These are phyloP conservation scores for Cardamine chenopodiifolia DNA, from an alignment of 345 rosid genomes.

Conservation along the genomic window DNA sequence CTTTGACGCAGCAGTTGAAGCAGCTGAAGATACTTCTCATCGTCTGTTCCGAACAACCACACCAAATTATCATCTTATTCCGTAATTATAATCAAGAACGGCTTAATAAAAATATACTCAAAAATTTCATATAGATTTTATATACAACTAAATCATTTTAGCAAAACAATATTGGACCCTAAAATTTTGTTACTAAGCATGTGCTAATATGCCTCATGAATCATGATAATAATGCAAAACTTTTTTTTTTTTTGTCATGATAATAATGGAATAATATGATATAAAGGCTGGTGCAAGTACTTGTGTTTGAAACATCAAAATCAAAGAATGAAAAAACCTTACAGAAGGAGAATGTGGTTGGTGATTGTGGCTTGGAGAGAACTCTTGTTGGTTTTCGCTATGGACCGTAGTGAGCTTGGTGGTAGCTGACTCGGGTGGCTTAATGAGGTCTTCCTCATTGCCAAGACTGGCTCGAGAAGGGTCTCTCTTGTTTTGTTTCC, in stretches of 20 bases:
- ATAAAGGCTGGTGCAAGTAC: not conserved
- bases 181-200: not conserved
- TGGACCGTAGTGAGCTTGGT: constrained; percentile 38
- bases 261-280: not conserved
- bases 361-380: constrained; percentile 49
- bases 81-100: not conserved
- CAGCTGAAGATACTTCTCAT: constrained; percentile 76
- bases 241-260: no score
- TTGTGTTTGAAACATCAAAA: not conserved
- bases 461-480: constrained; percentile 92
- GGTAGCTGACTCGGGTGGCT: constrained; percentile 50
- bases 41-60: constrained; percentile 47
- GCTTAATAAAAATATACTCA: not conserved
- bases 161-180: not conserved
- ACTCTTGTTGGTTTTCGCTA: constrained; percentile 36
- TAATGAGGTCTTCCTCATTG: constrained; percentile 75
- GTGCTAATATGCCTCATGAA: constrained; percentile 5
- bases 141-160: not conserved
- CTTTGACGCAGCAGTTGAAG: constrained; percentile 83
- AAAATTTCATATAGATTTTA: not conserved
- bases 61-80: constrained; percentile 8
- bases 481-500: constrained; percentile 96
- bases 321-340: constrained; percentile 35
- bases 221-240: not conserved
- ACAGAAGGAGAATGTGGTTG: constrained; percentile 70